These are phyloP conservation scores for Oemleria cerasiformis DNA, from an alignment of 306 rosid genomes.

Conservation along the genomic window DNA sequence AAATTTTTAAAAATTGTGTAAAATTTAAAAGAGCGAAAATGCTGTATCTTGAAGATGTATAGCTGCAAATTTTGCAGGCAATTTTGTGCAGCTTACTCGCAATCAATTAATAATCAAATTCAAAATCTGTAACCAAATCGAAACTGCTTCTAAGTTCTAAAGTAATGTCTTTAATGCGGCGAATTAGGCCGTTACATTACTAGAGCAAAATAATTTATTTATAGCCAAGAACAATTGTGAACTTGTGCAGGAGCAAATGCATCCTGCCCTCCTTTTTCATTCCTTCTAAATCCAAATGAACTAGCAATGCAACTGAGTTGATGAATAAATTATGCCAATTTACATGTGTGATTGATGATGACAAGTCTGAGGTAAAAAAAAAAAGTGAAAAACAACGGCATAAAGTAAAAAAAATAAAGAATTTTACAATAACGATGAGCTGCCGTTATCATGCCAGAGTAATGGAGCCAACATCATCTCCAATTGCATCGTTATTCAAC, in stretches of 20 bases:
- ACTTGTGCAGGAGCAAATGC: neutral
- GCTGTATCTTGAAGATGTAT: neutral
- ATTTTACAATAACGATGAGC: conserved; percentile 62
- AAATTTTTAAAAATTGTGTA: neutral
- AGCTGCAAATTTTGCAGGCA: neutral
- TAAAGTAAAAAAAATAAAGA: conserved; percentile 22
- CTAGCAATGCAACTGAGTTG: conserved; percentile 28
- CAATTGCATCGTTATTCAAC: conserved; percentile 21
- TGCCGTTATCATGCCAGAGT: conserved; percentile 37
- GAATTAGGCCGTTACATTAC: neutral
- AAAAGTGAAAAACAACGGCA: conserved; percentile 16
- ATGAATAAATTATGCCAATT: conserved; percentile 49
- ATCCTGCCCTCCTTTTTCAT: neutral
- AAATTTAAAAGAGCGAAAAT: neutral
- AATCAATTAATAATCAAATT: too few species aligned
- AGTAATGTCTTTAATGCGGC: neutral
- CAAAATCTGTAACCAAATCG: neutral
- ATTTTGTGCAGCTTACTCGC: neutral
- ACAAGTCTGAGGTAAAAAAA: conserved; percentile 18
- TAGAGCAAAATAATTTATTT: neutral
- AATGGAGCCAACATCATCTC: conserved; percentile 22
- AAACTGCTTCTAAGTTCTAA: neutral
- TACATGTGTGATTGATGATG: conserved; percentile 46
- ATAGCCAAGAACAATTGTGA: neutral
- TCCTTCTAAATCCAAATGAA: conserved; percentile 32